Evolutionary conservation across 73 alveolate species (phyloP).

Genomic region (Effrenium voratum): DNA sequence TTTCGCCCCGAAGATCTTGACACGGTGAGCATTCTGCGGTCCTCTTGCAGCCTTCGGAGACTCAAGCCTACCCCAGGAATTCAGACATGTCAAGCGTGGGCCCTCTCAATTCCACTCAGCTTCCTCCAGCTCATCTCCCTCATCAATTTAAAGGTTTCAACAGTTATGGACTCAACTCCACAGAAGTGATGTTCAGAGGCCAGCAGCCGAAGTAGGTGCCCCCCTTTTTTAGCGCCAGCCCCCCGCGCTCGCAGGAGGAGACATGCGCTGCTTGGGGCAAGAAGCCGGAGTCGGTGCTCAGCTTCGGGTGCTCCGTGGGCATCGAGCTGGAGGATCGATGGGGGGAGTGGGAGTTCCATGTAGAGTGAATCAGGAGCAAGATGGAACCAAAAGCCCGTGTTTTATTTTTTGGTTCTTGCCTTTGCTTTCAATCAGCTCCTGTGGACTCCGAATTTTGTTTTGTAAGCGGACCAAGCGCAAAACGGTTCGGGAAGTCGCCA

Average conservation of each 20-base stretch:
- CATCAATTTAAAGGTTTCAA: too few relatives aligned
- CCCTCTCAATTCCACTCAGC: too few relatives aligned
- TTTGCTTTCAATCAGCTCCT: not conserved
- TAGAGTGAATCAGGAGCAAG: not conserved
- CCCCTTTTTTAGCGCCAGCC: not conserved
- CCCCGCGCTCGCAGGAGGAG: slow-evolving; percentile 15
- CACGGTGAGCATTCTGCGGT: too few relatives aligned
- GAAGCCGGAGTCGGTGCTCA: not conserved
- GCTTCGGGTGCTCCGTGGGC: slow-evolving; percentile 76
- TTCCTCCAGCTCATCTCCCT: too few relatives aligned
- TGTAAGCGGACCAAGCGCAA: too few relatives aligned
- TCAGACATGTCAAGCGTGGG: too few relatives aligned
- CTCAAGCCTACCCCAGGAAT: too few relatives aligned
- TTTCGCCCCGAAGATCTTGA: too few relatives aligned
- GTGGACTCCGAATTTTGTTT: not conserved
- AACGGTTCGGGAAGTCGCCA: too few relatives aligned
- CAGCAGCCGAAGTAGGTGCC: not conserved
- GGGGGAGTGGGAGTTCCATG: not conserved
- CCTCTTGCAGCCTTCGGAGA: too few relatives aligned
- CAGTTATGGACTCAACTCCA: too few relatives aligned
- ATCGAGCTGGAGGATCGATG: slow-evolving; percentile 21
- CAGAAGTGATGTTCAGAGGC: too few relatives aligned
- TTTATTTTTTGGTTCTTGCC: not conserved
- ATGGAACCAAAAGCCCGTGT: not conserved
- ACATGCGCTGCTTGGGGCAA: slow-evolving; percentile 31